Evolutionary conservation across 257 asterid species (phyloP).

Genomic region (Handroanthus guayacan): DNA sequence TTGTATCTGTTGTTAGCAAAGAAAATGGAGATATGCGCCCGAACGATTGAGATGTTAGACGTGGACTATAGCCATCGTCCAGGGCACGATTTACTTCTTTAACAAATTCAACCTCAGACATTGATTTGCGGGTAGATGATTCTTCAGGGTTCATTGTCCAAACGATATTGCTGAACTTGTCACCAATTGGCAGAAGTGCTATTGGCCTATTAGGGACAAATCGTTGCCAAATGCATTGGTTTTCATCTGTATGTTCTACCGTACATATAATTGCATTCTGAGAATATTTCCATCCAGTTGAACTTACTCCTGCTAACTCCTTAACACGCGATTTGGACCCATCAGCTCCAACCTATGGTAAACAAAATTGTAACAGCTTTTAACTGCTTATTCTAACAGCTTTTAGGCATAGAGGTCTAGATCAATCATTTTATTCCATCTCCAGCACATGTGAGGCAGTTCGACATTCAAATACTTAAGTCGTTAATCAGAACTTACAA

Average conservation of each 20-base stretch:
- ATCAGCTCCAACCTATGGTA: conserved; percentile 88
- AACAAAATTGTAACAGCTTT: neutral
- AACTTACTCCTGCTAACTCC: conserved; percentile 83
- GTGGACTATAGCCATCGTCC: conserved; percentile 85
- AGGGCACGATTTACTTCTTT: conserved; percentile 70
- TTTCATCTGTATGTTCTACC: conserved; percentile 70
- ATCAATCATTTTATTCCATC: conserved; percentile 18
- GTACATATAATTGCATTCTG: conserved; percentile 93
- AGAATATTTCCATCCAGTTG: conserved; percentile 94
- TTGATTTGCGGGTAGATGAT: conserved; percentile 60
- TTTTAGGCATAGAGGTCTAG: neutral
- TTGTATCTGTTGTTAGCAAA: conserved; percentile 57
- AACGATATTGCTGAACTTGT: conserved; percentile 88
- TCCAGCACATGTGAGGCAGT: conserved; percentile 3
- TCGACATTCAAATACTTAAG: conserved; percentile 17
- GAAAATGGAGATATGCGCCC: conserved; percentile 52
- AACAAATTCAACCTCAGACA: conserved; percentile 70
- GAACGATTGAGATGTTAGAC: conserved; percentile 57
- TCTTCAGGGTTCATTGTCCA: conserved; percentile 96
- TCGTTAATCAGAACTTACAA: conserved; percentile 60
- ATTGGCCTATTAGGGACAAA: conserved; percentile 90
- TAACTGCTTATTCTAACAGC: neutral
- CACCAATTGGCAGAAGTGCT: conserved; percentile 93
- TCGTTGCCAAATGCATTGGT: conserved; percentile 89
- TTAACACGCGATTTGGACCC: conserved; percentile 94